Evolutionary conservation across 1,139 yeast genomes (phyloP), one percentile per base, ranked within the genome.

Genomic region (Debaryomycetaceae sp.): DNA sequence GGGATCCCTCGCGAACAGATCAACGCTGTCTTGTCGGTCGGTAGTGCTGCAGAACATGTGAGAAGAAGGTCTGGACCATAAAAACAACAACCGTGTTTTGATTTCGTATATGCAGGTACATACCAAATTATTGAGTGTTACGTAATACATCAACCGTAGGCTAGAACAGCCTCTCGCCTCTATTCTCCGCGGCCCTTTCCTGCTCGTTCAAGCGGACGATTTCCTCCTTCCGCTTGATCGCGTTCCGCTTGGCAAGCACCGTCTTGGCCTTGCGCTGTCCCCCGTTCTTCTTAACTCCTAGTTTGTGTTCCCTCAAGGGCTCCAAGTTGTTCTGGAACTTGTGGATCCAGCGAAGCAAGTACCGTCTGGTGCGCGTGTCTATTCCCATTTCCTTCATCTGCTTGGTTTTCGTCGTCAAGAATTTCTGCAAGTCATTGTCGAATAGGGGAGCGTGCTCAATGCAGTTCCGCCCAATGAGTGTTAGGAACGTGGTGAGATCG

Each of bases 181-280:
- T 41, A 25, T 32, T 36, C 29, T 43, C 46, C n/a, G 46, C 46
- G 21, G 37, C 47, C 37, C 41, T 37, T 31, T 42, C 45, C 14
- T 40, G 37, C 32, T 43, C 35, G 32, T 49, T 49, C 41, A 46
- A 50, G 27, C 36, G 42, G 37, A 59, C 65, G 38, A 48, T 55
- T 35, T 58, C 62, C 40, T 58, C 65, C 35, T 55, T 44, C 45
- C 76, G 65, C 41, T 72, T 61, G 39, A 75, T 67, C n/a, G 83
- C 81, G 31, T 63, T 60, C 60, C 73, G 67, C 51, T 74, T 77
- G 13, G 94, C 94, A 34, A 68, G 55, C 30, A 71, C 75, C 26
- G 79, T 77, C 47, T 68, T 73, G 36, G 80, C 68, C 44, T 77
- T 80, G 52, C 95, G 72, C 55, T 86, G 95, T 48, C 96, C 95